Evolutionary conservation across 2,329 filamentous ascomycete species (phyloP).

Genomic region (Aspergillus pseudoterreus): DNA sequence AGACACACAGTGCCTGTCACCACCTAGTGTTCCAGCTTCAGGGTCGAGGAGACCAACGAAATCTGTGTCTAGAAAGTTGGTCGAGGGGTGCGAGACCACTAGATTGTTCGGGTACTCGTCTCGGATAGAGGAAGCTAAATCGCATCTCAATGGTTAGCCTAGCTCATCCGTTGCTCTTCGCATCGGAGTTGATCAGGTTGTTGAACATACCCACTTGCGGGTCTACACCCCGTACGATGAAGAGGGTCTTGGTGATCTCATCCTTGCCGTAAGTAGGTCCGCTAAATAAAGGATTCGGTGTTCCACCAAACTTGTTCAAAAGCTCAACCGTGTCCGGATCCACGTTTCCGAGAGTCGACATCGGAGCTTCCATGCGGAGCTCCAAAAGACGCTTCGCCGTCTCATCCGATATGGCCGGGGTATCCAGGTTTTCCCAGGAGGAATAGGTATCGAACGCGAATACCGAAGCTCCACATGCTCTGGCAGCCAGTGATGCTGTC

Average conservation of each 20-base stretch:
- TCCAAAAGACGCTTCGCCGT: slow-evolving; percentile 37
- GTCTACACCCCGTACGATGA: slow-evolving; percentile 55
- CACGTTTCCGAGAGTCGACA: slow-evolving; percentile 38
- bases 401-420: slow-evolving; percentile 21
- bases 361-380: slow-evolving; percentile 48
- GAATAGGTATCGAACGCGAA: slow-evolving; percentile 25
- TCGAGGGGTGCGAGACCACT: not conserved
- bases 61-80: slow-evolving; percentile 4
- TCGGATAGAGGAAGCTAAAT: slow-evolving; percentile 10
- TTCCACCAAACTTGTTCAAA: slow-evolving; percentile 59
- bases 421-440: not conserved
- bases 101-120: slow-evolving; percentile 7
- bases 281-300: slow-evolving; percentile 50
- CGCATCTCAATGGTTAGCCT: not conserved
- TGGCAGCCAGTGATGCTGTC: slow-evolving; percentile 22
- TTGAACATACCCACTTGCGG: slow-evolving; percentile 57
- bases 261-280: slow-evolving; percentile 16
- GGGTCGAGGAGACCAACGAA: slow-evolving; percentile 3
- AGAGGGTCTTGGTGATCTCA: slow-evolving; percentile 26
- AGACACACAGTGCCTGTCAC: slow-evolving; percentile 9
- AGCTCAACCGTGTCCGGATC: slow-evolving; percentile 52
- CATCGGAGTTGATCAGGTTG: slow-evolving; percentile 24
- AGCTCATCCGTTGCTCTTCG: not conserved
- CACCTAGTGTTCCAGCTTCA: not conserved
- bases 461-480: slow-evolving; percentile 30